Evolutionary conservation across 2,329 filamentous ascomycete genomes (phyloP), one percentile per base, ranked within the genome.

Genomic region (Shiraia sp.): DNA sequence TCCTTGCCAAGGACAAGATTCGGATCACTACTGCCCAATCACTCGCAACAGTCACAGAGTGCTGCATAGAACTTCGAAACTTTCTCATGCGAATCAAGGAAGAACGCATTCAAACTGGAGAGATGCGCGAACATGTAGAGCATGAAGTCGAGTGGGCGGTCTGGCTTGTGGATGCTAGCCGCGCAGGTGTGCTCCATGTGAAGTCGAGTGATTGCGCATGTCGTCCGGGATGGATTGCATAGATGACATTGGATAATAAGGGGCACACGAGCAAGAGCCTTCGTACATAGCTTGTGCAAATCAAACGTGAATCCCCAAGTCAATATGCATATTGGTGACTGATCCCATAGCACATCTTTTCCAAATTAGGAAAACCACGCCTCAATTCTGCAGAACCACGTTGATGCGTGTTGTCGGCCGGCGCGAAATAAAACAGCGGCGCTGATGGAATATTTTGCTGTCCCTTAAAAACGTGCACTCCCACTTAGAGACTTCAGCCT

Each of bases 111-210:
- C 41, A 44, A 32, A 62, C 52, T 3, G 65, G 65, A 0, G 62
- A 66, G 38, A 36, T 36, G 10, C 29, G 37, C 6, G 32, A 32
- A 0, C 38, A 49, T 5, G 54, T 65, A 3, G 47, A 57, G 32
- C 62, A 65, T 47, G 61, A 68, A 41, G 24, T 57, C 15, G 49
- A 59, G 32, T 66, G 63, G 62, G 58, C 40, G n/a, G 36, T 45
- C 22, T 66, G 63, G 63, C 33, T 68, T 9, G 50, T 56, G 2
- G 45, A 53, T n/a, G 60, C 57, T 8, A 49, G 44, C 10, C 24
- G 44, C 15, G 49, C 49, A 14, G 59, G 58, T 1, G 61, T 68
- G 3, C 49, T 66, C 53, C 65, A 67, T 49, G 36, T 66, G 22
- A 61, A 57, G 43, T 40, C 40, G 1, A 33, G 28, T 17, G 57